phyloP scores from a whole-genome alignment of 805 yeast species.

The Candida krabiensis region DNA sequence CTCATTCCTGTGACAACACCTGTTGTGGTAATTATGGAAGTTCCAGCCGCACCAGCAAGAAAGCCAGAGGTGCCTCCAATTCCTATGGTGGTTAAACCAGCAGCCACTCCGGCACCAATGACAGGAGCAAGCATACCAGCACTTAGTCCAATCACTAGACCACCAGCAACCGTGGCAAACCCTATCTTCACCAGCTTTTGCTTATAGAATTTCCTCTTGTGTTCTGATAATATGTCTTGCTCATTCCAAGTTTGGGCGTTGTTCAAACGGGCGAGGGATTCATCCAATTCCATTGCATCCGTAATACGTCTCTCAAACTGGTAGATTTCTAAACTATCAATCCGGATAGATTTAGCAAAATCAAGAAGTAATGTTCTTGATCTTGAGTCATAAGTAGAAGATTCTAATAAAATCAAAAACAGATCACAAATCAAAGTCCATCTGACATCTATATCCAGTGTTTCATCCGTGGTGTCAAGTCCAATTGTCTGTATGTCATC shows the following conservation, averaged over 20 bases:
- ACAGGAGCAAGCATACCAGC: constrained; percentile 97
- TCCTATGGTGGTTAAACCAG: constrained; percentile 93
- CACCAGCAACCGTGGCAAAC: constrained; percentile 94
- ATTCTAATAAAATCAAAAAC: constrained; percentile 74
- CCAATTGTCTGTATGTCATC: constrained; percentile 20
- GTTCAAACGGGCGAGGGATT: constrained; percentile 35
- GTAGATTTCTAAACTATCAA: constrained; percentile 65
- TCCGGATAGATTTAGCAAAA: constrained; percentile 63
- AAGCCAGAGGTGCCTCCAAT: constrained; percentile 91
- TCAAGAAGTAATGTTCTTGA: constrained; percentile 74
- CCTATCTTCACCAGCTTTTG: constrained; percentile 85
- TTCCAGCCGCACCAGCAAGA: constrained; percentile 95
- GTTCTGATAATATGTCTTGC: constrained; percentile 60
- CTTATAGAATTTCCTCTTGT: constrained; percentile 64
- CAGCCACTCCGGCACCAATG: constrained; percentile 97
- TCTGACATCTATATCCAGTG: constrained; percentile 68
- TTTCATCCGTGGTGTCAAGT: constrained; percentile 32
- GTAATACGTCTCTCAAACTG: constrained; percentile 92
- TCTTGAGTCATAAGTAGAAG: constrained; percentile 85
- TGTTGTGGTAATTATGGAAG: constrained; percentile 88
- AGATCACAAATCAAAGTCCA: constrained; percentile 96
- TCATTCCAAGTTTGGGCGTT: constrained; percentile 69
- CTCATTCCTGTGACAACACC: constrained; percentile 90
- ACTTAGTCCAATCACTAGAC: constrained; percentile 87
- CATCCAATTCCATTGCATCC: constrained; percentile 83